Evolutionary conservation across 805 yeast genomes (phyloP), one percentile per base, ranked within the genome.

Genomic region (Debaryomyces castellii): DNA sequence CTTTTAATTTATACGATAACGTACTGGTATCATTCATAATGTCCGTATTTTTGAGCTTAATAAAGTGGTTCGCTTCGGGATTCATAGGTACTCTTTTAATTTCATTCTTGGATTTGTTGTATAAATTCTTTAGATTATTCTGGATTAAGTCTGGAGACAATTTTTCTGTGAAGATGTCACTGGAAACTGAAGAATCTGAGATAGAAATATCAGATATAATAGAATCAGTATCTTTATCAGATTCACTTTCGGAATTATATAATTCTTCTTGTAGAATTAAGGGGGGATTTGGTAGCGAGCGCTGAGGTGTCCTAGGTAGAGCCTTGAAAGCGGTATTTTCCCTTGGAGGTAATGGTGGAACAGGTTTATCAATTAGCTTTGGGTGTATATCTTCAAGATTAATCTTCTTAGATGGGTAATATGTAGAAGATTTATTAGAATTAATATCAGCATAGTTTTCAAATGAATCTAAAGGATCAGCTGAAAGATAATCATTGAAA

Each of bases 321-420:
- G 10, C 32, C 6, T 42, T 42, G 10, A 16, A 22, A 4, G 59
- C 52, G 1, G 59, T 57, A 35, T 61, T 61, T 7, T 46, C 48
- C 40, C 71, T 52, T 14, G 71, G 71, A 1, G 73, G 73, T 34
- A 67, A 54, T 7, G 67, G 63, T 20, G 72, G 73, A 5, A 60
- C 46, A 4, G 20, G 27, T 5, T 16, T 23, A 5, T 28, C 32
- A 11, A 18, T 23, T 2, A 21, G 11, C 2, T 10, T 9, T 12
- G 20, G 27, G 28, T 39, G 24, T 1, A 52, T 54, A 23, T 48
- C 57, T 9, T 47, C 48, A 12, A 41, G 35, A 20, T 51, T 42
- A 25, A 58, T 42, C 6, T 42, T 20, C 36, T 53, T 55, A 11
- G 54, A 38, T 1, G 72, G 74, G 36, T 55, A 59, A 47, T 69